These are phyloP conservation scores for Fusarium chlamydosporum DNA, from an alignment of 2,329 filamentous ascomycete species.

Conservation along the genomic window DNA sequence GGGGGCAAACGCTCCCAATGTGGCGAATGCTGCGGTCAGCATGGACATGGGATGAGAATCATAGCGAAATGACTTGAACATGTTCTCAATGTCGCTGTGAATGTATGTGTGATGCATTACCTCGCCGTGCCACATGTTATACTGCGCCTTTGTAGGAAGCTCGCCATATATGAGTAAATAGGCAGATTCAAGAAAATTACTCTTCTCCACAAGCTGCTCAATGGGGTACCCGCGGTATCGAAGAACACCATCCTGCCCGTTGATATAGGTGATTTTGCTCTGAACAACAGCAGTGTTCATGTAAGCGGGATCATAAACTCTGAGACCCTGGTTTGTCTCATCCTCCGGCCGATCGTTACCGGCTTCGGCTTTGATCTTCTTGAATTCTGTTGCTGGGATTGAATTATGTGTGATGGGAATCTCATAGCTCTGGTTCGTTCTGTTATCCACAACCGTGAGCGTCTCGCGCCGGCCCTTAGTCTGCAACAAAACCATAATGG, in stretches of 20 bases:
- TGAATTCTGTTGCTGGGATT: slow-evolving; percentile 65
- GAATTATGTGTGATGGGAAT: slow-evolving; percentile 65
- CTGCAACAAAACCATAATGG: slow-evolving; percentile 17
- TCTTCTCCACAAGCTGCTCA: slow-evolving; percentile 64
- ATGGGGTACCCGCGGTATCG: slow-evolving; percentile 68
- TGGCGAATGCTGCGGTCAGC: slow-evolving; percentile 65
- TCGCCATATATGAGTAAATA: slow-evolving; percentile 67
- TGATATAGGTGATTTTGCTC: slow-evolving; percentile 67
- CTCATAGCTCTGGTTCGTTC: slow-evolving; percentile 63
- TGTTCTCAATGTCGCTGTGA: slow-evolving; percentile 64
- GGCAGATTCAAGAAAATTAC: slow-evolving; percentile 64
- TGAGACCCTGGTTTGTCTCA: slow-evolving; percentile 64
- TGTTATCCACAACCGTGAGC: slow-evolving; percentile 64
- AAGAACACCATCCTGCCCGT: slow-evolving; percentile 65
- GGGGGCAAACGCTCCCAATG: slow-evolving; percentile 64
- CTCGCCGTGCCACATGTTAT: slow-evolving; percentile 60
- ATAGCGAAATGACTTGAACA: slow-evolving; percentile 66
- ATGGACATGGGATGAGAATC: slow-evolving; percentile 68
- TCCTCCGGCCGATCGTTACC: slow-evolving; percentile 59
- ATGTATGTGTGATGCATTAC: slow-evolving; percentile 67
- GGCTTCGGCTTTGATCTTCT: slow-evolving; percentile 61
- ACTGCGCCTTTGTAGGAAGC: slow-evolving; percentile 61
- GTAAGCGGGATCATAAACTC: slow-evolving; percentile 66
- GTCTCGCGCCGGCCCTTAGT: slow-evolving; percentile 46
- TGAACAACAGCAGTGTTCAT: slow-evolving; percentile 67